Percentiles rank a stretch among this genome's conserved stretches.
These are phyloP conservation scores for Torulaspora globosa DNA, from an alignment of 1,139 yeast genomes.

Conservation along the genomic window DNA sequence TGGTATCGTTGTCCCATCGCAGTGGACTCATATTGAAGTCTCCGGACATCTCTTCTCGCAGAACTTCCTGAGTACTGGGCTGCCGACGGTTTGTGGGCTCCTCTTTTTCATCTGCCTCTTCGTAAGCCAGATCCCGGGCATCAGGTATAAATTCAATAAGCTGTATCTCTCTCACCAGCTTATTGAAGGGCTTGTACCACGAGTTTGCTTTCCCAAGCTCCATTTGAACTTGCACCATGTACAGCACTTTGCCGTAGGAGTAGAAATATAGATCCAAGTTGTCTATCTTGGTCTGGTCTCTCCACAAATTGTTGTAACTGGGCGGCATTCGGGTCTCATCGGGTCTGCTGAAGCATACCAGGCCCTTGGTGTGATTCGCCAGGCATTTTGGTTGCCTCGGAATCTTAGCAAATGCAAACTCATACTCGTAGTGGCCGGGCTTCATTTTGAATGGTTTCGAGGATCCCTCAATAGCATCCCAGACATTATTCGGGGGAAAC, in stretches of 20 bases:
- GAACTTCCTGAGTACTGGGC: not conserved
- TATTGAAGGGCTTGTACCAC: constrained; percentile 31
- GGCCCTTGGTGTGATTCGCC: constrained; percentile 22
- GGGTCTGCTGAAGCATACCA: constrained; percentile 24
- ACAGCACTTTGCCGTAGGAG: constrained; percentile 31
- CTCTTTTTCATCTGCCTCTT: constrained; percentile 12
- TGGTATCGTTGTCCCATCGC: not conserved
- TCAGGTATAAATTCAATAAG: constrained; percentile 31
- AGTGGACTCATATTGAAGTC: constrained; percentile 12
- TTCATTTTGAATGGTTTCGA: constrained; percentile 30
- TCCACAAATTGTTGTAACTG: constrained; percentile 30
- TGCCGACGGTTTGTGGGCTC: constrained; percentile 4
- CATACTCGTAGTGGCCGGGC: constrained; percentile 30
- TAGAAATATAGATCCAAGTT: constrained; percentile 29
- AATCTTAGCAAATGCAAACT: constrained; percentile 27
- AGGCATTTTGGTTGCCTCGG: constrained; percentile 29
- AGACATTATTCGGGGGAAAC: constrained; percentile 35
- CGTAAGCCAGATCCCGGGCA: constrained; percentile 15
- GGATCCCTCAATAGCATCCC: constrained; percentile 31
- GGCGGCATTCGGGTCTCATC: constrained; percentile 30
- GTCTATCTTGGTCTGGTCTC: constrained; percentile 25
- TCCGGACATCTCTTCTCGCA: not conserved
- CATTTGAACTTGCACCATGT: constrained; percentile 28
- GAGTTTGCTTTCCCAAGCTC: constrained; percentile 29
- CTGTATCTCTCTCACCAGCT: constrained; percentile 20